A percentile compares a stretch with the other conserved stretches of the same genome.
These are phyloP conservation scores for Kentomonas sorsogonicus DNA, from an alignment of 208 protist genomes.

Conservation along the genomic window DNA sequence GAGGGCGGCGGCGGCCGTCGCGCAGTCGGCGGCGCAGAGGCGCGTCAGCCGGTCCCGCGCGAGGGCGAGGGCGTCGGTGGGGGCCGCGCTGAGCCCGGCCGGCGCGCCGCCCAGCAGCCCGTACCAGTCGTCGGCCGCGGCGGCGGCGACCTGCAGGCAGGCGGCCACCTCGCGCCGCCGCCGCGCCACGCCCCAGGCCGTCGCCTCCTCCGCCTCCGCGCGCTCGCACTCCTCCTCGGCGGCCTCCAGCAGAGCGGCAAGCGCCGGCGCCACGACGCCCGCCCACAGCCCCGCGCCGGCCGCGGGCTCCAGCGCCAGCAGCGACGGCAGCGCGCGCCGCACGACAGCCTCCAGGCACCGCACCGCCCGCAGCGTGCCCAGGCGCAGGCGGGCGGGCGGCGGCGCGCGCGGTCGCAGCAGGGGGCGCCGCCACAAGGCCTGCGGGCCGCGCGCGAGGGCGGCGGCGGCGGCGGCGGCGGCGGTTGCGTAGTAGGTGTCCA, in stretches of 20 bases:
- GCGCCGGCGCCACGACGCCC: slow-evolving; percentile 16
- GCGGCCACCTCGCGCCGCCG: slow-evolving; percentile 17
- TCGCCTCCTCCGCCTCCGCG: background rate
- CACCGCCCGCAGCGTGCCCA: slow-evolving; percentile 32
- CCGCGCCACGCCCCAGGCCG: slow-evolving; percentile 16
- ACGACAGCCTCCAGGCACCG: slow-evolving; percentile 50
- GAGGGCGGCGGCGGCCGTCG: slow-evolving; percentile 11
- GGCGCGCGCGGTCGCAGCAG: slow-evolving; percentile 20
- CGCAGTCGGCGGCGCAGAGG: background rate
- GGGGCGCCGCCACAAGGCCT: slow-evolving; percentile 44
- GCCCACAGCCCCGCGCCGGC: slow-evolving; percentile 13
- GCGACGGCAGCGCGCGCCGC: slow-evolving; percentile 31
- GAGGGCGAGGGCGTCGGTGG: slow-evolving; percentile 1
- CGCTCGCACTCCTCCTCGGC: slow-evolving; percentile 12
- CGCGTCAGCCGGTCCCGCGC: slow-evolving; percentile 16
- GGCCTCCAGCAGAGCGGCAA: slow-evolving; percentile 12
- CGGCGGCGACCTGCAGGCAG: slow-evolving; percentile 17
- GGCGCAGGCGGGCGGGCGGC: slow-evolving; percentile 11
- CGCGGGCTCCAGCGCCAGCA: slow-evolving; percentile 15
- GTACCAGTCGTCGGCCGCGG: slow-evolving; percentile 29
- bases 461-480: slow-evolving; percentile 17
- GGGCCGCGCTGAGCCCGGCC: background rate
- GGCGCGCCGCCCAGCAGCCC: slow-evolving; percentile 20
- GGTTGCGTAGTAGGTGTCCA: slow-evolving; percentile 21
- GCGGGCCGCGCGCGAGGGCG: slow-evolving; percentile 25